Conservation (phyloP, 2,329 filamentous ascomycete genomes). For the Alternaria hordeiaustralica region DNA sequence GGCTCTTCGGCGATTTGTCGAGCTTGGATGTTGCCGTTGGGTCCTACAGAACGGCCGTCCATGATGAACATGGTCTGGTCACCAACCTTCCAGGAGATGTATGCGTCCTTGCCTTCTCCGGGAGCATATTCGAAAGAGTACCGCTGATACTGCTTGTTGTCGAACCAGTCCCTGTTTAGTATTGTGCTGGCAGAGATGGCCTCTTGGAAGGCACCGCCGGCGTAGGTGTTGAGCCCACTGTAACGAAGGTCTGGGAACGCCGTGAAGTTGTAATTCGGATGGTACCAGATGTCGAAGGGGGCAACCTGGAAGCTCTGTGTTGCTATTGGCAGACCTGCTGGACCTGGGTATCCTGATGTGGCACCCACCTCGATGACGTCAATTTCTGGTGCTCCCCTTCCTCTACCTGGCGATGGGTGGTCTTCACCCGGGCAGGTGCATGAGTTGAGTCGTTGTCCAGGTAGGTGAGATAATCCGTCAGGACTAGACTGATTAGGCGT, state of each 20-base stretch:
- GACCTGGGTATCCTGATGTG: conserved; percentile 43
- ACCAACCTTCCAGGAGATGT: conserved; percentile 62
- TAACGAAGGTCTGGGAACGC: conserved; percentile 58
- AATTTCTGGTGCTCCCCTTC: conserved; percentile 58
- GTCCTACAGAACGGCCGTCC: conserved; percentile 59
- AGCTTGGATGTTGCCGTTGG: conserved; percentile 60
- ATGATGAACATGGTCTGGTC: conserved; percentile 59
- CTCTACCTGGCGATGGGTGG: conserved; percentile 56
- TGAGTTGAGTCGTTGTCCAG: conserved; percentile 54
- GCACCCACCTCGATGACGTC: conserved; percentile 58
- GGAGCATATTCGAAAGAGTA: conserved; percentile 64
- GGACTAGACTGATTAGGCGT: conserved; percentile 57
- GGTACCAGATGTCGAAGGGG: conserved; percentile 58
- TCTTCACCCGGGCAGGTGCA: conserved; percentile 56
- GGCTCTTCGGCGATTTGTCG: conserved; percentile 60
- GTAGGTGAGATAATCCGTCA: conserved; percentile 53
- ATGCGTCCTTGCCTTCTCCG: conserved; percentile 53
- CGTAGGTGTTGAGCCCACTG: conserved; percentile 60
- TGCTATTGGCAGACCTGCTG: conserved; percentile 50
- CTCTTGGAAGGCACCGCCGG: conserved; percentile 63
- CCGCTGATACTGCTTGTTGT: conserved; percentile 61
- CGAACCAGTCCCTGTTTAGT: conserved; percentile 63
- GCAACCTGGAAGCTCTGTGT: conserved; percentile 59
- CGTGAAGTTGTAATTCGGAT: conserved; percentile 61
- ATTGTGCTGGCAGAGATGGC: conserved; percentile 62